phyloP scores from a whole-genome alignment of 768 basidiomycete genomes.

The Terana coerulea region DNA sequence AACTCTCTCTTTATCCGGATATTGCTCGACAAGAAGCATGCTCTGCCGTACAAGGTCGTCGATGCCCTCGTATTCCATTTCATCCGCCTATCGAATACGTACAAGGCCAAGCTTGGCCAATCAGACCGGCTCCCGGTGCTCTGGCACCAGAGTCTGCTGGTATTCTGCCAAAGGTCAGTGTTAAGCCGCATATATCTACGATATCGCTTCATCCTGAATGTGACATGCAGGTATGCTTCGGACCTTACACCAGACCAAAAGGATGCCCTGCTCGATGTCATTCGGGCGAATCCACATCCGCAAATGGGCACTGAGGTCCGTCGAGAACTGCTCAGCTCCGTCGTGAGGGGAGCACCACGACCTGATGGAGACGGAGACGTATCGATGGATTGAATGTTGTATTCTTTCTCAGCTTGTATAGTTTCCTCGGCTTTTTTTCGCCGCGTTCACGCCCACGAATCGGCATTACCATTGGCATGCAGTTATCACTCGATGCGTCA shows the following conservation, averaged over 20 bases:
- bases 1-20: conserved; percentile 97
- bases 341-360: conserved; percentile 79
- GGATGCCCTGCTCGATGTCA: conserved; percentile 91
- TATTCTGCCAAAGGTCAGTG: conserved; percentile 84
- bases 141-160: conserved; percentile 96
- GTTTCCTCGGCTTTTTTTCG: too few species aligned
- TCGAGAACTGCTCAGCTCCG: conserved; percentile 84
- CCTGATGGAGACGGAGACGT: conserved; percentile 57
- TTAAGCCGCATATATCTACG: not conserved
- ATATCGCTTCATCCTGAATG: not conserved
- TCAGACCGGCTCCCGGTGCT: conserved; percentile 87
- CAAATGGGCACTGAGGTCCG: conserved; percentile 89
- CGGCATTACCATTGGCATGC: too few species aligned
- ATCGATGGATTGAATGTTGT: conserved; percentile 17
- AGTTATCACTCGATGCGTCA: too few species aligned
- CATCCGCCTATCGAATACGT: conserved; percentile 90
- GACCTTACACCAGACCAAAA: conserved; percentile 97
- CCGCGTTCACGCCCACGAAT: too few species aligned
- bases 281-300: conserved; percentile 79
- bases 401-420: not conserved
- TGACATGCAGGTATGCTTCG: conserved; percentile 71
- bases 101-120: conserved; percentile 72
- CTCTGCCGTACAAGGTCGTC: conserved; percentile 95
- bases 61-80: conserved; percentile 98
- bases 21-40: conserved; percentile 95